phyloP scores from a whole-genome alignment of 108 stramenopile genomes.

The Cylindrotheca fusiformis region DNA sequence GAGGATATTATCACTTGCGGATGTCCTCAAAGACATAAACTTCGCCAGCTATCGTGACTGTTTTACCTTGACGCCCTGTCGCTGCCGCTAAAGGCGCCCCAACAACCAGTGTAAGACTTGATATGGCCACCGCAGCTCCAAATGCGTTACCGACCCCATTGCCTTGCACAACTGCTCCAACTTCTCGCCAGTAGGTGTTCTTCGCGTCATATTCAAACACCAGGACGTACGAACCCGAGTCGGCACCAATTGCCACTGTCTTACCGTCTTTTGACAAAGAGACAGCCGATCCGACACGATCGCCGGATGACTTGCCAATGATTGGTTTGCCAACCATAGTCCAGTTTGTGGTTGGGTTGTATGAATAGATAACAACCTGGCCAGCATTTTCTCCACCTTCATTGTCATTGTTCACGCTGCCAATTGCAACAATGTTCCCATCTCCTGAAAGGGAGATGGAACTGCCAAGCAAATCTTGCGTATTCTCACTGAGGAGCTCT shows the following conservation, averaged over 20 bases:
- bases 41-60: not conserved
- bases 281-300: conserved; percentile 35
- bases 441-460: conserved; percentile 30
- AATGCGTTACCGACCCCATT: not conserved
- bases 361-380: conserved; percentile 20
- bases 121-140: not conserved
- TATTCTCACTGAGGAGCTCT: conserved; percentile 4
- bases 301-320: conserved; percentile 6
- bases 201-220: conserved; percentile 17
- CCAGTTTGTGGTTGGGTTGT: conserved; percentile 4
- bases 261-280: conserved; percentile 26
- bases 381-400: conserved; percentile 24
- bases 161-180: no score
- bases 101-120: not conserved
- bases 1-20: no score
- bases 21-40: not conserved
- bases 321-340: conserved; percentile 5
- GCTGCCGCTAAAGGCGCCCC: not conserved
- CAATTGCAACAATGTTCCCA: conserved; percentile 25
- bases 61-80: not conserved
- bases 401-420: conserved; percentile 12
- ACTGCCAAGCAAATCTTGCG: conserved; percentile 28
- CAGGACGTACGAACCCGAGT: conserved; percentile 18
- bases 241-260: conserved; percentile 18
- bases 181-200: not conserved